Evolutionary conservation across 768 basidiomycete genomes (phyloP).

Genomic region (Multifurca ochricompacta): DNA sequence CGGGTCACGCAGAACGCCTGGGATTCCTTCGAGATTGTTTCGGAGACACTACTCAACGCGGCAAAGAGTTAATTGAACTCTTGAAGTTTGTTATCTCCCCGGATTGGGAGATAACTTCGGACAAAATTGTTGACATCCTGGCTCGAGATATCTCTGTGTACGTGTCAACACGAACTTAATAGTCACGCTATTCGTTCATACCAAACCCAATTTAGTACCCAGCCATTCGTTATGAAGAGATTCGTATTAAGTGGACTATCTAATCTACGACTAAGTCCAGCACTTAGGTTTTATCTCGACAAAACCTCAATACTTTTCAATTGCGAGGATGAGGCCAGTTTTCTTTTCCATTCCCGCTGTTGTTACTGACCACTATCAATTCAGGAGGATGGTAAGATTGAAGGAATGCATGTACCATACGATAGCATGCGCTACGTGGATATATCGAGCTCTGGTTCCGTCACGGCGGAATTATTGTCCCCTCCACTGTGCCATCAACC

Average conservation of each 20-base stretch:
- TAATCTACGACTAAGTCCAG: background rate
- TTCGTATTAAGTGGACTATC: constrained; percentile 5
- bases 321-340: constrained; percentile 14
- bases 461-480: background rate
- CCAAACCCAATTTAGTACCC: constrained; percentile 7
- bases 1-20: constrained; percentile 10
- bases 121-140: constrained; percentile 20
- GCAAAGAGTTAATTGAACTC: constrained; percentile 15
- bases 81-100: constrained; percentile 10
- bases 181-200: background rate
- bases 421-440: constrained; percentile 2
- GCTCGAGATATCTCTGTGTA: constrained; percentile 20
- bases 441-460: constrained; percentile 9
- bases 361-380: background rate
- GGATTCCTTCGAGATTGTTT: constrained; percentile 18
- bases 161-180: background rate
- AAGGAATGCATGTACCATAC: constrained; percentile 11
- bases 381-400: constrained; percentile 16
- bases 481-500: constrained; percentile 11
- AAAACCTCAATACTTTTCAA: constrained; percentile 17
- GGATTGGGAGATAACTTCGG: constrained; percentile 19
- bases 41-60: background rate
- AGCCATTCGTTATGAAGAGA: constrained; percentile 14
- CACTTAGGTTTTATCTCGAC: constrained; percentile 17
- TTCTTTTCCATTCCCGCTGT: background rate